Evolutionary conservation across 192 early-diverging fungal genomes (phyloP), one percentile per base, ranked within the genome.

Genomic region (Coemansia erecta): DNA sequence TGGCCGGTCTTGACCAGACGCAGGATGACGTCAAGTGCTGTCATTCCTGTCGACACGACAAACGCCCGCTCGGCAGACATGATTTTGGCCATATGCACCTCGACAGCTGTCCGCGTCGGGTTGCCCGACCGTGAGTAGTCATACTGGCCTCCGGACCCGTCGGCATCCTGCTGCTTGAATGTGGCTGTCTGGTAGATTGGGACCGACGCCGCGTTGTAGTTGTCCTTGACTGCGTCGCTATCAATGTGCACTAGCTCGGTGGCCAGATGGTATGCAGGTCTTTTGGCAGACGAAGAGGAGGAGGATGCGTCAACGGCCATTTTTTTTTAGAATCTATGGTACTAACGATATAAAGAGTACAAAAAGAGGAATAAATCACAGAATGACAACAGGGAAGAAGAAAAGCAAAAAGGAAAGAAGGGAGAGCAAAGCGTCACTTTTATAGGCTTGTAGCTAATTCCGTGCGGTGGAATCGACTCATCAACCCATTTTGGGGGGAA

Each of bases 171-270:
- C 72, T 96, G 94, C 80, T 94, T 97, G 80, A 98, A 98, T 0
- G 96, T 98, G 12, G 96, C 96, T 0, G 94, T 90, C 61, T 97
- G 94, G 83, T 98, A 98, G 62, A 98, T 93, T n/a, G 96, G 96
- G 45, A 94, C 87, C 8, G 91, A 93, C 19, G 90, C 84, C 10
- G 94, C 84, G 77, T 92, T 88, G 83, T 98, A 94, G 53, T 82
- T 86, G 72, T 98, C 94, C 63, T 81, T 83, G 44, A 82, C 81
- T 41, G 55, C 62, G 42, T 87, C 85, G 57, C 84, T 72, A 68
- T 90, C 90, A 53, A 92, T 83, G 28, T 81, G 77, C 24, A 92
- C 90, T 4, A 92, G 81, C 69, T 92, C 86, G 4, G 90, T 92
- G 22, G 87, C 88, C 63, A 85, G 75, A 53, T 85, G 84, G 64